phyloP scores from a whole-genome alignment of 2,329 filamentous ascomycete species.

The Thelonectria blattea region DNA sequence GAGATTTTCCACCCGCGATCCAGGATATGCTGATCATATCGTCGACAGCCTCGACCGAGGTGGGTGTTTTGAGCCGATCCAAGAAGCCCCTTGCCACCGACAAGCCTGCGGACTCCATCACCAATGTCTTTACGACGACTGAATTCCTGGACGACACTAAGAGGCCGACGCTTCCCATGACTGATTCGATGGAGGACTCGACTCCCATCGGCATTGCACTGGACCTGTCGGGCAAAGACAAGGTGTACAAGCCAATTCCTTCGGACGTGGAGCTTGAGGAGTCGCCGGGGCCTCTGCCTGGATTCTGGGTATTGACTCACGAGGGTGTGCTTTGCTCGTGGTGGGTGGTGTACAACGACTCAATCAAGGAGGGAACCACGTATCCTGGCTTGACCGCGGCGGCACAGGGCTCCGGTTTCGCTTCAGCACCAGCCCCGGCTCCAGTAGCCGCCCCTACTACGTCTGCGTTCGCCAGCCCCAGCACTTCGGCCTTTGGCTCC shows the following conservation, averaged over 20 bases:
- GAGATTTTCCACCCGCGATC: constrained; percentile 79
- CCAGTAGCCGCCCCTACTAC: constrained; percentile 41
- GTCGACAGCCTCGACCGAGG: constrained; percentile 79
- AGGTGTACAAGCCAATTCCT: constrained; percentile 77
- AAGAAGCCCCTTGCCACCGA: constrained; percentile 69
- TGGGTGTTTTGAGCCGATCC: constrained; percentile 79
- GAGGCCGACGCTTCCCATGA: constrained; percentile 77
- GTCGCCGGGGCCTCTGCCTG: constrained; percentile 81
- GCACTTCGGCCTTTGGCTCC: constrained; percentile 50
- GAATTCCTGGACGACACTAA: constrained; percentile 75
- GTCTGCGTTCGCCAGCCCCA: constrained; percentile 40
- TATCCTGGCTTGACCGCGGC: constrained; percentile 72
- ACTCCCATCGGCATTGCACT: constrained; percentile 81
- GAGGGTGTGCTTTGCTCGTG: constrained; percentile 85
- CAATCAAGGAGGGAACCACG: constrained; percentile 73
- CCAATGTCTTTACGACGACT: constrained; percentile 75
- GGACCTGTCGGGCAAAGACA: constrained; percentile 84
- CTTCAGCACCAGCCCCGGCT: constrained; percentile 40
- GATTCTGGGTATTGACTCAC: constrained; percentile 84
- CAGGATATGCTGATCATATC: constrained; percentile 83
- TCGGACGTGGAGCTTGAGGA: constrained; percentile 78
- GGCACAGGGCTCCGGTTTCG: constrained; percentile 45
- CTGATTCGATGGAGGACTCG: constrained; percentile 64
- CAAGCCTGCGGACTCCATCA: constrained; percentile 63
- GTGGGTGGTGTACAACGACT: constrained; percentile 92